Percentiles rank a stretch among this genome's conserved stretches.
Conservation (phyloP, 371 early-diverging fungal species). For the Rhizopus arrhizus region DNA sequence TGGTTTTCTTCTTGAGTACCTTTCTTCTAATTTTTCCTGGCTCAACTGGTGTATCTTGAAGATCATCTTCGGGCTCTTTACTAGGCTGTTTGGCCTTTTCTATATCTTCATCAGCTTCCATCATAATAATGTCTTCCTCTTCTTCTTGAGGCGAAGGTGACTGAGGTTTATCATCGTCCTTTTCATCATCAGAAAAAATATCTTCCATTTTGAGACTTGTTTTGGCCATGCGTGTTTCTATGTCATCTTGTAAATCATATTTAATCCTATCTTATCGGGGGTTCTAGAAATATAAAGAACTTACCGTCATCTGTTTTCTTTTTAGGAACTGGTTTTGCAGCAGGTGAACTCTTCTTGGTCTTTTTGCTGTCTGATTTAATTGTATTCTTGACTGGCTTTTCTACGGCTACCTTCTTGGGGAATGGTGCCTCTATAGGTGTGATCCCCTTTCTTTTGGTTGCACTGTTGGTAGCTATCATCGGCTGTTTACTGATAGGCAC, state of each 20-base stretch:
- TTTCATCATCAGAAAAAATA: slow-evolving; percentile 23
- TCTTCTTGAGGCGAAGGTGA: slow-evolving; percentile 14
- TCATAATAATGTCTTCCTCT: slow-evolving; percentile 12
- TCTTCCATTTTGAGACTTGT: slow-evolving; percentile 18
- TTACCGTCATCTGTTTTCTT: slow-evolving; percentile 1
- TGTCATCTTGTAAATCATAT: slow-evolving; percentile 5
- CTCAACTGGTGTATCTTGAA: slow-evolving; percentile 17
- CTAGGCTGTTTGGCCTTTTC: not conserved
- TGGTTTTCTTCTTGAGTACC: slow-evolving; percentile 51
- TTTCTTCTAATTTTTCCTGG: slow-evolving; percentile 33
- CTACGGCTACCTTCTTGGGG: not conserved
- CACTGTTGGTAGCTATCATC: slow-evolving; percentile 8
- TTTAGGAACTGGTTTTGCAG: not conserved
- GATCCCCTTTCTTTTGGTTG: not conserved
- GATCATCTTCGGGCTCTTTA: slow-evolving; percentile 8
- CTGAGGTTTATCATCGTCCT: slow-evolving; percentile 12
- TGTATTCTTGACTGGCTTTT: not conserved
- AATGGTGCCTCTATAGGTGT: slow-evolving; percentile 5
- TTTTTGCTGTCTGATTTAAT: not conserved
- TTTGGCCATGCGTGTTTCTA: slow-evolving; percentile 17
- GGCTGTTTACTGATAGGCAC: slow-evolving; percentile 1
- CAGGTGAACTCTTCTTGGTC: not conserved
- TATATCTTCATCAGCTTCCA: not conserved
- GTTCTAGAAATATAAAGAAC: not conserved
- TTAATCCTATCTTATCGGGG: not conserved